Percentiles rank a stretch among this genome's conserved stretches.
Evolutionary conservation across 139 green algal genomes (phyloP).

Genomic region (Chlamydomonas applanata): DNA sequence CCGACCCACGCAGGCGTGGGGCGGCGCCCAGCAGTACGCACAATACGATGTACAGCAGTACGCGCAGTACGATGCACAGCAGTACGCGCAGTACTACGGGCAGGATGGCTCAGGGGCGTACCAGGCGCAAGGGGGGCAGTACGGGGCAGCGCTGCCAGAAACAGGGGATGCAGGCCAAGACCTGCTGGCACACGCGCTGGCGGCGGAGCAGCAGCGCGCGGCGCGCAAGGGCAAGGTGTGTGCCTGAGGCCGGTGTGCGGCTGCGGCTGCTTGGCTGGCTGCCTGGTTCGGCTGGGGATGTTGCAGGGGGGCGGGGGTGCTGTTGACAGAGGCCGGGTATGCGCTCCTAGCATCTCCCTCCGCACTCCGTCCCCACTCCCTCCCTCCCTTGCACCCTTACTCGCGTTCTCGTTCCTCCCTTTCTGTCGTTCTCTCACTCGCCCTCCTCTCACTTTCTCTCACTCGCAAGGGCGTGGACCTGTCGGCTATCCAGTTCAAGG

Average conservation of each 20-base stretch:
- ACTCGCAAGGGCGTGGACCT: conserved; percentile 10
- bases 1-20: not conserved
- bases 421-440: not conserved
- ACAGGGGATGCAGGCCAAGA: conserved; percentile 16
- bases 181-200: conserved; percentile 46
- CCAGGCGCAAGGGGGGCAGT: not conserved
- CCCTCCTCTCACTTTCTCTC: not conserved
- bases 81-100: not conserved
- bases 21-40: not conserved
- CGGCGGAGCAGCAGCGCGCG: conserved; percentile 44
- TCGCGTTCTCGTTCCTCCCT: not conserved
- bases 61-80: not conserved
- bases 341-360: not conserved
- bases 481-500: conserved; percentile 50
- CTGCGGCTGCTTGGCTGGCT: not conserved
- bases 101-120: not conserved
- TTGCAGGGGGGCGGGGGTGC: not conserved
- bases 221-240: conserved; percentile 21
- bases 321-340: not conserved
- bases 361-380: not conserved
- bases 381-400: not conserved
- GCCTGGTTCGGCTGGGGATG: not conserved
- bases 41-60: conserved; percentile 4
- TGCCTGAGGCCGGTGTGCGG: not conserved
- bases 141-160: not conserved